Base-by-base conservation (phyloP, 768 basidiomycete species). In the Butyriboletus loyo region DNA sequence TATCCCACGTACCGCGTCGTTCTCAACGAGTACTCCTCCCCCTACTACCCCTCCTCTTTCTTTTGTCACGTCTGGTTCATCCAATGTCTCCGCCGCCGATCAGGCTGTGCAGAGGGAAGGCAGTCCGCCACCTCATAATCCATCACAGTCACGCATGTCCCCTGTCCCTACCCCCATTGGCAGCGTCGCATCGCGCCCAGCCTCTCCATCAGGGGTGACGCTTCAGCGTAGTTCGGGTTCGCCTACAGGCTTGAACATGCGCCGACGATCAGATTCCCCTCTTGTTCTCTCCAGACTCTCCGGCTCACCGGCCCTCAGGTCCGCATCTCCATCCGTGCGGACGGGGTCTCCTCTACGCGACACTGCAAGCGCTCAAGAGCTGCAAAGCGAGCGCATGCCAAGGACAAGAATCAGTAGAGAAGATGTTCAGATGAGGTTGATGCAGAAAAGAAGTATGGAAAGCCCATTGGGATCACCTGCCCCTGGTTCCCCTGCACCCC, bases 331-430 rank as follows among this genome's bases (percentile, higher is more conserved):
- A 11, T 55, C 50, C 15, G 2, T 57, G 27, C 52, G 55, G 28
- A 52, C 61, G 22, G 70, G 61, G n/a, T 68, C 69, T 19, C 70
- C 70, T 11, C 25, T 69, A 13, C 60, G 62, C 10, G 66, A 64
- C 32, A 46, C 35, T 2, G 50, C 56, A n/a, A 66, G 56, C 28
- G 50, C 52, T 5, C 65, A 63, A 39, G 65, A 65, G 6, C 38
- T 60, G 19, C 56, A 59, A 28, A 39, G 42, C 24, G 58, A 46
- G 4, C 60, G 60, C 59, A 54, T 31, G 59, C 66, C 57, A 3
- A 74, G 73, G 46, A 72, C 72, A 24, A 73, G 80, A 39, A 82
- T 85, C 52, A 82, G 71, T 47, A 75, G 76, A 27, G 81, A 81
- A 48, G 78, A 79, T 43, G 75, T 86, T 19, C 76, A 79, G 53